Percentiles rank a stretch among this genome's conserved stretches.
Evolutionary conservation across 2,329 filamentous ascomycete species (phyloP).

Genomic region (Mycogone perniciosa): DNA sequence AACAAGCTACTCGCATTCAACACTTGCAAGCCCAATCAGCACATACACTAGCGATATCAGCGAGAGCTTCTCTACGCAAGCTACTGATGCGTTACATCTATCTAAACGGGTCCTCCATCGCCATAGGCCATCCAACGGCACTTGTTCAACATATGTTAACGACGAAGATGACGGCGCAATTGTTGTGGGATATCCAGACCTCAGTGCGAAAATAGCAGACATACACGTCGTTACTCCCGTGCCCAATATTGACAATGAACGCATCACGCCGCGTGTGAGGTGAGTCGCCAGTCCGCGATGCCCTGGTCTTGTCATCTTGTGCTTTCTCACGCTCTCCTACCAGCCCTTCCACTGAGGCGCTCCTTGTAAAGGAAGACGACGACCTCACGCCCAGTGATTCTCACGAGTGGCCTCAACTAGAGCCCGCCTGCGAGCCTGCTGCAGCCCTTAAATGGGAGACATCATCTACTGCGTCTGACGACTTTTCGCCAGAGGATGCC

Average conservation of each 20-base stretch:
- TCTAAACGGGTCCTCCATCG: conserved; percentile 27
- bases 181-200: conserved; percentile 22
- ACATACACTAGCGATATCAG: conserved; percentile 26
- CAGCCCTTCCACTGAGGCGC: conserved; percentile 9
- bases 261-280: conserved; percentile 6
- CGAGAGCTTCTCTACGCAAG: conserved; percentile 25
- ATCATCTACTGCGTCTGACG: conserved; percentile 22
- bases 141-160: conserved; percentile 34
- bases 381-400: conserved; percentile 9
- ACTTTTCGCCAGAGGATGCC: conserved; percentile 28
- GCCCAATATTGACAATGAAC: conserved; percentile 3
- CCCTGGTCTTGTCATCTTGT: background rate
- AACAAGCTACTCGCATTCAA: conserved; percentile 31
- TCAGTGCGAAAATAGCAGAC: conserved; percentile 11
- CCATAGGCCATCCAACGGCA: conserved; percentile 28
- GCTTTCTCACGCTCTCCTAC: background rate
- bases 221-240: conserved; percentile 10
- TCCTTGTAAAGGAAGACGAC: conserved; percentile 12
- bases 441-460: conserved; percentile 15
- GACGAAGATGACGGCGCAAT: conserved; percentile 28
- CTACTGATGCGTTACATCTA: conserved; percentile 20
- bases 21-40: conserved; percentile 31
- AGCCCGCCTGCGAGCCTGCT: conserved; percentile 4
- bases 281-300: background rate
- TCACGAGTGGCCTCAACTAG: conserved; percentile 12